Evolutionary conservation across 805 yeast species (phyloP), one percentile per base, ranked within the genome.

Genomic region (Kodamaea sagamina): DNA sequence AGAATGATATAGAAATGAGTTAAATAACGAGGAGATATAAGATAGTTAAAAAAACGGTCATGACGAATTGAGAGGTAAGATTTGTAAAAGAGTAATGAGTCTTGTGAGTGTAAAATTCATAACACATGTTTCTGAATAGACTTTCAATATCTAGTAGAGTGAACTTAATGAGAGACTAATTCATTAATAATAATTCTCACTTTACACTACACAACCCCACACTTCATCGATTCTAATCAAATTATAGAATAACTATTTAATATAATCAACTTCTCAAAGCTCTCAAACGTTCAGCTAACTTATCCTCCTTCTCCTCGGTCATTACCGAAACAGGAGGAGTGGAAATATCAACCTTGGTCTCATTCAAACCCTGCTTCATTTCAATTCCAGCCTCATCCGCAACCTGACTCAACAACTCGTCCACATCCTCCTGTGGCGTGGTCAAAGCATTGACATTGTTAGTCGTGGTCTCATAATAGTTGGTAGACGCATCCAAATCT

Each of bases 381-480:
- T 93, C 98, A 32, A 93, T 72, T 2, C 99, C 99, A 0, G 97
- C 97, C 61, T 92, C 98, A 61, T 92, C 98, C 0, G 98, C 98
- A 11, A 93, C 90, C 62, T 87, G 89, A 58, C 76, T 89, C 86
- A 92, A 78, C 58, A 92, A 71, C 47, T 84, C 78, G 59, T 93
- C 97, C 26, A 92, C 99, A 50, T 90, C 93, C 45, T 92, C 98
- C 61, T 89, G 96, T 5, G 97, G 98, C 4, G 96, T 90, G 27
- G 86, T 77, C 41, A 86, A 76, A 0, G 97, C 97, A 55, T 87
- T 89, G 42, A 93, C 88, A 44, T 83, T 86, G 47, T 84, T 83
- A 8, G 97, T 89, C 43, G 95, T 92, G 36, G 81, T 78, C 63
- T 92, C 98, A 62, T 93, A 92, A 61, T 92, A 93, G 51, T 89